Base-by-base conservation (phyloP, 1,284 basidiomycete genomes). In the Cutaneotrichosporon daszewskae region DNA sequence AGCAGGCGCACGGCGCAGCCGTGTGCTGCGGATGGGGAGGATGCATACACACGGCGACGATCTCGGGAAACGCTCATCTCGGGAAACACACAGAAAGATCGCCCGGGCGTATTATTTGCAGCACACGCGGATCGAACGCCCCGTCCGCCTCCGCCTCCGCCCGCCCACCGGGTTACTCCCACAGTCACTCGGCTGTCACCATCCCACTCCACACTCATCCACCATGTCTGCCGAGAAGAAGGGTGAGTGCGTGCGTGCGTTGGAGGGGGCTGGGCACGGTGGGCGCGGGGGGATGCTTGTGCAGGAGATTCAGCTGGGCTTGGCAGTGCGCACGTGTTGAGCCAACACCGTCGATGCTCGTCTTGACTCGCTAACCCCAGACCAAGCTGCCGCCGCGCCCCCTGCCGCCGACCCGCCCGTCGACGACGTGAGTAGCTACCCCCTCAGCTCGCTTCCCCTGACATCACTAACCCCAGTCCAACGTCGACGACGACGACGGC, bases 201-300 rank as follows among this genome's bases (percentile, higher is more conserved):
- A 13, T n/a, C 11, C 33, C 11, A 19, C 8, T 35, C 19, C 19
- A 13, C 20, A 34, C 12, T 16, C 37, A 38, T 16, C 26, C 37
- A 41, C 25, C 24, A 34, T 41, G 38, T 22, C 38, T 18, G 24
- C 32, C 10, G 32, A 41, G 32, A 32, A 41, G 14, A 26, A 22
- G 12, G 20, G 40, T 41, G 32, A 41, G 40, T 41, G 23, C 7
- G 25, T 13, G 4, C 16, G 19, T 2, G 26, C 23, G 25, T 26
- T 22, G 32, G 14, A 31, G 35, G 34, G 20, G 24, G 22, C 16
- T 28, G 27, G 18, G 27, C 9, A 18, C 12, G 16, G 32, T 20
- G 17, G 25, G 13, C 5, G 25, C 20, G 23, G 14, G 16, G 13
- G 7, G 16, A 25, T 27, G 23, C 25, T 25, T 19, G 28, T 29